phyloP scores from a whole-genome alignment of 2,329 filamentous ascomycete genomes.

The Colletotrichum musicola region DNA sequence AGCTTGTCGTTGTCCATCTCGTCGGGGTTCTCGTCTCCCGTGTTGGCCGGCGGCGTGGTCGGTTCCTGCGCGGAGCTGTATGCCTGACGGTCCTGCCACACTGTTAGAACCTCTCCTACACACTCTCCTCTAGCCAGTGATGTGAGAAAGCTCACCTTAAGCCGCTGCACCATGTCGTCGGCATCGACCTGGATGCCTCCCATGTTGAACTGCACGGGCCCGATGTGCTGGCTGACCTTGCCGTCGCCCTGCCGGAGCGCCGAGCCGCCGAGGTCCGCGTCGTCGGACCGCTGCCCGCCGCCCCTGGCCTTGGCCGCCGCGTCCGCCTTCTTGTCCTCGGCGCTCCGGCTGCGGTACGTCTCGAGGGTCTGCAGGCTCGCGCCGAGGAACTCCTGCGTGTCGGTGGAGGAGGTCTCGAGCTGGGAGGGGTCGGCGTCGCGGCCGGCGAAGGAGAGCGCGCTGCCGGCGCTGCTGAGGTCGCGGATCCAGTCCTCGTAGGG shows the following conservation, averaged over 20 bases:
- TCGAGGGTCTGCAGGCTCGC: constrained; percentile 84
- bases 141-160: no score
- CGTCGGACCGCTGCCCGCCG: constrained; percentile 39
- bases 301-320: constrained; percentile 41
- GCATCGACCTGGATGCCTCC: constrained; percentile 96
- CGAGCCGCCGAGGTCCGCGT: constrained; percentile 41
- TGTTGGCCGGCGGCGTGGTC: constrained; percentile 50
- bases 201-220: constrained; percentile 97
- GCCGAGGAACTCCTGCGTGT: constrained; percentile 82
- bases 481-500: constrained; percentile 85
- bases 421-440: constrained; percentile 57
- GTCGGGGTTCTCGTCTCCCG: constrained; percentile 50
- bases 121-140: no score
- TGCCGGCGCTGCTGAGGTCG: constrained; percentile 73
- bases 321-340: constrained; percentile 54
- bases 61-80: constrained; percentile 62
- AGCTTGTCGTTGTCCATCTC: constrained; percentile 69
- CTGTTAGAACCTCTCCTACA: constrained; percentile 41
- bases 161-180: constrained; percentile 88
- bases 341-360: constrained; percentile 64
- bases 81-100: constrained; percentile 69
- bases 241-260: constrained; percentile 49
- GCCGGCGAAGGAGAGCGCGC: constrained; percentile 66
- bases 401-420: constrained; percentile 75
- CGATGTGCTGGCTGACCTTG: constrained; percentile 82